Evolutionary conservation across 495 filamentous ascomycete genomes (phyloP).

Genomic region (Tuber calosporum): DNA sequence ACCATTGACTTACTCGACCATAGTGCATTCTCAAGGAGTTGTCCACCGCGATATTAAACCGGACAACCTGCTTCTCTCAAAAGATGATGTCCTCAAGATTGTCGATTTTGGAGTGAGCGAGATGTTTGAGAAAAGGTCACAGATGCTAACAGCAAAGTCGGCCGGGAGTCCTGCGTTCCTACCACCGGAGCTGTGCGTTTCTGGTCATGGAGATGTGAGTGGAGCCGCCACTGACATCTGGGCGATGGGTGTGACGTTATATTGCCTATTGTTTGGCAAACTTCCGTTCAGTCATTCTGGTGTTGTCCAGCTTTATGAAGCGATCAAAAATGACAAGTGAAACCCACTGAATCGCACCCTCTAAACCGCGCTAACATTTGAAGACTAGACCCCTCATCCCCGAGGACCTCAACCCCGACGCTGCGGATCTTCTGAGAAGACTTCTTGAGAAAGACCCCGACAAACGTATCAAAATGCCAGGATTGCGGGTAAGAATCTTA

Average conservation of each 20-base stretch:
- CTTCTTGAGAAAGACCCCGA: slow-evolving; percentile 69
- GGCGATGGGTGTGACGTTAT: slow-evolving; percentile 96
- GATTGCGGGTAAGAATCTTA: slow-evolving; percentile 60
- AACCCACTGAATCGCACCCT: neutral
- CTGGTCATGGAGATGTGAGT: slow-evolving; percentile 78
- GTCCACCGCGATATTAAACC: slow-evolving; percentile 98
- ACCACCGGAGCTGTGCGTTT: slow-evolving; percentile 84
- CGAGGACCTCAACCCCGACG: slow-evolving; percentile 54
- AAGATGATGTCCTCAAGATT: slow-evolving; percentile 87
- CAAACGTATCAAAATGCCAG: slow-evolving; percentile 72
- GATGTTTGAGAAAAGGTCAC: slow-evolving; percentile 84
- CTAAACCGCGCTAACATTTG: slow-evolving; percentile 43
- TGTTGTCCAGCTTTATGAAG: slow-evolving; percentile 80
- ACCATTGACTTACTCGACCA: slow-evolving; percentile 12
- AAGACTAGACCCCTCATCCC: slow-evolving; percentile 43
- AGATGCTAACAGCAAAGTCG: slow-evolving; percentile 90
- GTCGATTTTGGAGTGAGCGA: slow-evolving; percentile 98
- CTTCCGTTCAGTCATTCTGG: slow-evolving; percentile 72
- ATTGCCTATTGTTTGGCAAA: slow-evolving; percentile 79
- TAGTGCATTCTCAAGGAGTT: slow-evolving; percentile 86
- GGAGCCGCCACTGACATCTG: slow-evolving; percentile 91
- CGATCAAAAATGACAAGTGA: slow-evolving; percentile 62
- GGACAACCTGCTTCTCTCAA: slow-evolving; percentile 85
- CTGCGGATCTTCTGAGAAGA: slow-evolving; percentile 59
- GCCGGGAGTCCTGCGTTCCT: slow-evolving; percentile 94